phyloP scores from a whole-genome alignment of 495 filamentous ascomycete genomes.

The Penicillium coprophilum region DNA sequence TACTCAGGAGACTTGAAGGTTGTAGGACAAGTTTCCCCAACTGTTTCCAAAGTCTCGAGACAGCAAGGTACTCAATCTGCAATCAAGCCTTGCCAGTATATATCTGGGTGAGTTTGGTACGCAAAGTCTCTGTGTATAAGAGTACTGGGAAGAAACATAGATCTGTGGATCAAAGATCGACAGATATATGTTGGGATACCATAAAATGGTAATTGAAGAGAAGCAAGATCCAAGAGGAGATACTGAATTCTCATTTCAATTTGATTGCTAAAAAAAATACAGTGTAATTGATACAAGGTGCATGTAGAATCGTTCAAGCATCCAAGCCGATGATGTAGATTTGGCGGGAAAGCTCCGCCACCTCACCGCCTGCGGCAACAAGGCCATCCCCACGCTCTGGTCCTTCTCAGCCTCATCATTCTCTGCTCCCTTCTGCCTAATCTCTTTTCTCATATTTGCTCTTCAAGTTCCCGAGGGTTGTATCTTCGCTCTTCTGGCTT shows the following conservation, averaged over 20 bases:
- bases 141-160: background rate
- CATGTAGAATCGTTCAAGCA: background rate
- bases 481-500: conserved; percentile 7
- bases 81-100: background rate
- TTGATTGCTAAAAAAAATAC: background rate
- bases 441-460: conserved; percentile 12
- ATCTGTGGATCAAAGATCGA: background rate
- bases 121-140: background rate
- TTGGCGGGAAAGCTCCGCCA: conserved; percentile 9
- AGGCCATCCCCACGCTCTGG: conserved; percentile 26
- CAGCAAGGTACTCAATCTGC: background rate
- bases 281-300: background rate
- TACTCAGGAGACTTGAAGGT: background rate
- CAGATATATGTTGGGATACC: background rate
- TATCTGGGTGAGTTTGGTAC: background rate
- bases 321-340: conserved; percentile 9
- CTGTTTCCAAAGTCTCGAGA: background rate
- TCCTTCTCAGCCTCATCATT: conserved; percentile 38
- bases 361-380: conserved; percentile 40
- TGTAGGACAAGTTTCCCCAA: background rate
- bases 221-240: too few species aligned
- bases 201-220: too few species aligned
- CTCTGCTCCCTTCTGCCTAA: conserved; percentile 23
- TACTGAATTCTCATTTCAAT: too few species aligned
- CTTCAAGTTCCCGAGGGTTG: conserved; percentile 1